Conservation (phyloP, 371 early-diverging fungal genomes). For the Antonospora locustae region DNA sequence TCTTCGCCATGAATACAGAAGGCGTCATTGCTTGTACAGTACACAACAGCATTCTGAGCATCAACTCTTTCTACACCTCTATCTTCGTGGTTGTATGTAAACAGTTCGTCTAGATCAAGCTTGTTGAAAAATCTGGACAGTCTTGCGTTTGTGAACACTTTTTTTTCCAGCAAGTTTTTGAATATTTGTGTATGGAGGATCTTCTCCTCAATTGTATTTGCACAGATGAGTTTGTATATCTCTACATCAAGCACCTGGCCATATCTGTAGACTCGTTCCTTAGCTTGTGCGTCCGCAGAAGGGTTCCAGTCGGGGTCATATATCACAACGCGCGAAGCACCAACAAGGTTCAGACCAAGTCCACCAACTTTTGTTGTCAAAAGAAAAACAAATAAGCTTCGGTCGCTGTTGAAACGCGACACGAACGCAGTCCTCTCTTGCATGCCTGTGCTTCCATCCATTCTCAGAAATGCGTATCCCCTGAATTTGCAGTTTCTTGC, state of each 20-base stretch:
- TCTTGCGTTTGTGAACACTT: constrained; percentile 75
- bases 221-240: constrained; percentile 84
- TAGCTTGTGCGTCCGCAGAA: constrained; percentile 80
- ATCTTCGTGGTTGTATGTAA: constrained; percentile 60
- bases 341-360: constrained; percentile 78
- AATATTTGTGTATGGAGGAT: constrained; percentile 84
- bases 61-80: constrained; percentile 3
- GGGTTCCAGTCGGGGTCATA: constrained; percentile 97
- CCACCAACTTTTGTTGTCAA: constrained; percentile 90
- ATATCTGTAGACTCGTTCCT: constrained; percentile 82
- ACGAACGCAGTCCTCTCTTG: constrained; percentile 65
- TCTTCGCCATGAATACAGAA: no score
- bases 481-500: constrained; percentile 61
- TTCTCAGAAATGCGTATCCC: constrained; percentile 61
- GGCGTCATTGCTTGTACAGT: no score
- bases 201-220: constrained; percentile 88
- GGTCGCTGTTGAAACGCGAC: constrained; percentile 66
- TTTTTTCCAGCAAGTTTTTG: constrained; percentile 80
- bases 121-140: constrained; percentile 72
- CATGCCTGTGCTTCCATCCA: constrained; percentile 84
- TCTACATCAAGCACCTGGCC: constrained; percentile 76
- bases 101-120: constrained; percentile 62
- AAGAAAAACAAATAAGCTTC: constrained; percentile 66
- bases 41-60: no score
- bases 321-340: constrained; percentile 79